Evolutionary conservation across 164 flowering plant genomes (phyloP).

Genomic region (Berberis thunbergii): DNA sequence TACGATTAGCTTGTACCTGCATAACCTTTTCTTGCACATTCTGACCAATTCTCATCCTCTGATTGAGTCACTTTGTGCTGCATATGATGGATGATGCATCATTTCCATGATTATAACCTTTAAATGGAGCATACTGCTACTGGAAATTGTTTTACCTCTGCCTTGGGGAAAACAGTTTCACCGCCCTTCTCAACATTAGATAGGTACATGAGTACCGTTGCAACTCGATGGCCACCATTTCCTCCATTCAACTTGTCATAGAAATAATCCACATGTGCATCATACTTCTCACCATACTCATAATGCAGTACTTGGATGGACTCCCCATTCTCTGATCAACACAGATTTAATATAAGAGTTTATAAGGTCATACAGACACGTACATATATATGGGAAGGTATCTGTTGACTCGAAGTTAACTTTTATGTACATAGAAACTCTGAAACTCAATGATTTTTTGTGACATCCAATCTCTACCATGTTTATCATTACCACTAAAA

Average conservation of each 20-base stretch:
- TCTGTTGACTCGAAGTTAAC: no score
- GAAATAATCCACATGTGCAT: constrained; percentile 90
- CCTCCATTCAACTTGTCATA: constrained; percentile 58
- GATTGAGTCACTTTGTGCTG: constrained; percentile 38
- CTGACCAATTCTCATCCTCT: constrained; percentile 57
- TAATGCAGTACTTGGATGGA: constrained; percentile 89
- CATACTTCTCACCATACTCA: constrained; percentile 86
- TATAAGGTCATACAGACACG: no score
- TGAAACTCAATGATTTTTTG: no score
- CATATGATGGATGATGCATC: constrained; percentile 6
- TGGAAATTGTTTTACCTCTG: constrained; percentile 39
- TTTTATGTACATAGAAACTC: no score
- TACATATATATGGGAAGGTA: no score
- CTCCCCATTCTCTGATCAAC: constrained; percentile 75
- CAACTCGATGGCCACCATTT: constrained; percentile 85
- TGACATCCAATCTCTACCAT: no score
- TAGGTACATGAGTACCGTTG: constrained; percentile 91
- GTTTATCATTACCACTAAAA: no score
- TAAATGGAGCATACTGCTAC: background rate
- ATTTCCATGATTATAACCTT: background rate
- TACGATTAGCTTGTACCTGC: constrained; percentile 36
- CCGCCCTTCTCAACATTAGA: constrained; percentile 94
- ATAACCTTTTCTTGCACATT: constrained; percentile 70
- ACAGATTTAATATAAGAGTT: background rate
- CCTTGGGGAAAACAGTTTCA: constrained; percentile 80